phyloP scores from a whole-genome alignment of 176 grass and related monocot genomes.

The Phragmites australis region DNA sequence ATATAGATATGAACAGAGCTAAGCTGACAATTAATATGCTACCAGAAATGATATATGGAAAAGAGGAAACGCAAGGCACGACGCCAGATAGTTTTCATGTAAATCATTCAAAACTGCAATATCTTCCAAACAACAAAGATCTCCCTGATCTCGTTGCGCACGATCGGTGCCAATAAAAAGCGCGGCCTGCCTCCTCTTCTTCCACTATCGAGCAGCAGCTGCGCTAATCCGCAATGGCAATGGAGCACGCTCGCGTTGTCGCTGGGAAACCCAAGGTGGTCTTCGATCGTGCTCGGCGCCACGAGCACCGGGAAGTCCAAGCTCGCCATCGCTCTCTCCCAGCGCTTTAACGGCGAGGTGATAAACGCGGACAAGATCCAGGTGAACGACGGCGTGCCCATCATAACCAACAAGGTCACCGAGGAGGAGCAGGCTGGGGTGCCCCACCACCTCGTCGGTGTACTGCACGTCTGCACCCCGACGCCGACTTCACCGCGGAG shows the following conservation, averaged over 20 bases:
- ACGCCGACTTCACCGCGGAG: slow-evolving; percentile 50
- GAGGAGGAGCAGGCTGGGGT: slow-evolving; percentile 37
- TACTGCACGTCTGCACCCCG: neutral
- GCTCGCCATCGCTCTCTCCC: slow-evolving; percentile 61
- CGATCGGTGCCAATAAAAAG: neutral
- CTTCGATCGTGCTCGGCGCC: slow-evolving; percentile 67
- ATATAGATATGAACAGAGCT: neutral
- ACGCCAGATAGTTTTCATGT: too few relatives aligned
- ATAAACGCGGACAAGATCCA: slow-evolving; percentile 56
- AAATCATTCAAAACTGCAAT: neutral
- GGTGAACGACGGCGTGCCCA: slow-evolving; percentile 30
- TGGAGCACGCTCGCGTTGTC: neutral
- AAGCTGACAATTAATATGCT: neutral
- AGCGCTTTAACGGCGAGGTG: slow-evolving; percentile 51
- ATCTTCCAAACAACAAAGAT: neutral
- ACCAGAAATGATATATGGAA: too few relatives aligned
- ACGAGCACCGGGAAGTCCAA: slow-evolving; percentile 80
- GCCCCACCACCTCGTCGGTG: slow-evolving; percentile 46
- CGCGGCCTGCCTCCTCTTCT: neutral
- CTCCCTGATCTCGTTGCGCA: too few relatives aligned
- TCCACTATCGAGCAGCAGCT: neutral
- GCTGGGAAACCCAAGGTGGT: slow-evolving; percentile 57
- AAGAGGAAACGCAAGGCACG: too few relatives aligned
- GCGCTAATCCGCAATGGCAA: neutral
- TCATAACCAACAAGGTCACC: slow-evolving; percentile 54